These are phyloP conservation scores for Daldinia eschscholtzii DNA, from an alignment of 2,329 filamentous ascomycete species.

Conservation along the genomic window DNA sequence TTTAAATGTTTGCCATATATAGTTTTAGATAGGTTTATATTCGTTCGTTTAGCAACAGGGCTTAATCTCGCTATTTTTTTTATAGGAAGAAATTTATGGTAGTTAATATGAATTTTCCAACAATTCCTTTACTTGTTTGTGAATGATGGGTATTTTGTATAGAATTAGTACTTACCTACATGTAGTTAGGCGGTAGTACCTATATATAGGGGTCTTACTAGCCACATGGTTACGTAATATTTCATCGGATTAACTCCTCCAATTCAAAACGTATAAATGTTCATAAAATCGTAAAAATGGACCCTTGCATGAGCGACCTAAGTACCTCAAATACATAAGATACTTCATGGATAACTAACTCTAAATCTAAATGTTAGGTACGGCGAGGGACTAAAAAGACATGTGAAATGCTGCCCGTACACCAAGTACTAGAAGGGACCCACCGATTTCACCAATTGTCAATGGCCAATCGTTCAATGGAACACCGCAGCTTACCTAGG, in stretches of 20 bases:
- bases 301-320: neutral
- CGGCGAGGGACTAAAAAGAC: neutral
- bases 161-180: neutral
- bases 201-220: neutral
- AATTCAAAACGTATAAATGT: neutral
- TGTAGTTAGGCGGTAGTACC: neutral
- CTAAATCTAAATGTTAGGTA: neutral
- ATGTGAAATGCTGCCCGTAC: neutral
- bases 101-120: neutral
- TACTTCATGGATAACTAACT: no score
- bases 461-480: neutral
- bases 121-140: no score
- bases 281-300: neutral
- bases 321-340: neutral
- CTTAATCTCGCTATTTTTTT: neutral
- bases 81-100: neutral
- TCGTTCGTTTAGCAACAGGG: no score
- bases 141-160: neutral
- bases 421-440: neutral
- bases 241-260: neutral
- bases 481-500: neutral
- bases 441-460: neutral
- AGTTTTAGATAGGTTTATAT: no score
- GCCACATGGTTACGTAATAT: neutral
- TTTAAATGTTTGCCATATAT: no score